A percentile compares a stretch with the other conserved stretches of the same genome.
Evolutionary conservation across 2,329 filamentous ascomycete species (phyloP).

Genomic region (Emmonsiellopsis sp.): DNA sequence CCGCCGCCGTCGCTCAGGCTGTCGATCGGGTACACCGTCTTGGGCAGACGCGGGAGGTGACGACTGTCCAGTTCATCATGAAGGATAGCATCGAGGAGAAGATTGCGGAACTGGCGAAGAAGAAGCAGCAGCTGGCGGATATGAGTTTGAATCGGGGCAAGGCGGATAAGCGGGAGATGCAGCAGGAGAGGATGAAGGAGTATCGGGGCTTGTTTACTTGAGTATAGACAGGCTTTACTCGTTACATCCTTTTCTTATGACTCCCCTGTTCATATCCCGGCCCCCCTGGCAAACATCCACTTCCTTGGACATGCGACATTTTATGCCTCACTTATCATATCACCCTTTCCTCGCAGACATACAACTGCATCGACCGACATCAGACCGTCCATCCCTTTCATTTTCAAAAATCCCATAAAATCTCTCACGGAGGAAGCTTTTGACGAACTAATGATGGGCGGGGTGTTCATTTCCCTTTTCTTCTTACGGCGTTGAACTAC

Average conservation of each 20-base stretch:
- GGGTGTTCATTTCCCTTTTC: too few species aligned
- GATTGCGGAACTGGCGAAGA: conserved; percentile 79
- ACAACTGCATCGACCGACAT: too few species aligned
- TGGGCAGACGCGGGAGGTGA: conserved; percentile 80
- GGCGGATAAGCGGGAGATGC: conserved; percentile 51
- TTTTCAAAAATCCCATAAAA: too few species aligned
- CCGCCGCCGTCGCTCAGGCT: conserved; percentile 87
- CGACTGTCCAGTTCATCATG: conserved; percentile 88
- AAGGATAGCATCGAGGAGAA: conserved; percentile 83
- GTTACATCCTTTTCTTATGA: too few species aligned
- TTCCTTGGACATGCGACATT: too few species aligned
- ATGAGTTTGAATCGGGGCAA: conserved; percentile 68
- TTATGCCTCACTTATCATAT: too few species aligned
- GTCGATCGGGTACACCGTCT: conserved; percentile 87
- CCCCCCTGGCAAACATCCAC: too few species aligned
- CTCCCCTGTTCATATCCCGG: not conserved
- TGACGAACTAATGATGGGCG: too few species aligned
- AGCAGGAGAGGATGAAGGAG: conserved; percentile 56
- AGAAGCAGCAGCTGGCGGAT: conserved; percentile 85
- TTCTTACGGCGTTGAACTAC: too few species aligned
- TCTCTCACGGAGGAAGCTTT: too few species aligned
- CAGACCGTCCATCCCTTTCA: too few species aligned
- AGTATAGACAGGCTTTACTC: conserved; percentile 4
- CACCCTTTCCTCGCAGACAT: too few species aligned
- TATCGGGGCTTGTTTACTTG: conserved; percentile 50